Evolutionary conservation across 768 basidiomycete species (phyloP).

Genomic region (Naganishia randhawae): DNA sequence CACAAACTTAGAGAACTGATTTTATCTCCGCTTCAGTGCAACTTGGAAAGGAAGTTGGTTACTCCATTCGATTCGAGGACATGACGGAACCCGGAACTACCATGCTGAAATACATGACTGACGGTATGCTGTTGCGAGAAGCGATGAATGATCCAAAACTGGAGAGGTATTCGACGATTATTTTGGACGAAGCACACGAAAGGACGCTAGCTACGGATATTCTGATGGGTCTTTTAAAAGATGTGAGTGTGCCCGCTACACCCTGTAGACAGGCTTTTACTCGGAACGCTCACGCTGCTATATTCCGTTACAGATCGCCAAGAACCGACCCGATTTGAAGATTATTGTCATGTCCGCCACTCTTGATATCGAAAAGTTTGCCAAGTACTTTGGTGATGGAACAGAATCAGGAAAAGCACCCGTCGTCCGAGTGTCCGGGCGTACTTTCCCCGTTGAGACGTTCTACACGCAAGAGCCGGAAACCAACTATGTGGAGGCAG

Average conservation of each 20-base stretch:
- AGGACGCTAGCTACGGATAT: conserved; percentile 96
- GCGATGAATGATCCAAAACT: conserved; percentile 94
- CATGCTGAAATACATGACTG: conserved; percentile 99
- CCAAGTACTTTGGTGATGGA: conserved; percentile 72
- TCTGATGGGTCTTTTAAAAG: conserved; percentile 93
- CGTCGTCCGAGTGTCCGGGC: conserved; percentile 83
- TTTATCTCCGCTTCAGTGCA: conserved; percentile 60
- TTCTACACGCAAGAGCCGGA: conserved; percentile 71
- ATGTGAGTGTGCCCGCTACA: not conserved
- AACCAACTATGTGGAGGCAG: conserved; percentile 93
- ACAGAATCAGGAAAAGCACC: conserved; percentile 60
- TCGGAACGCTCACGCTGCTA: not conserved
- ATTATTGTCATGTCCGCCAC: conserved; percentile 99
- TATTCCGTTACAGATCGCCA: conserved; percentile 56
- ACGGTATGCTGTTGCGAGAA: conserved; percentile 96
- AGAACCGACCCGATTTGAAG: conserved; percentile 80
- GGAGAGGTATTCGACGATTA: conserved; percentile 89
- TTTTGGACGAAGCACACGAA: conserved; percentile 98
- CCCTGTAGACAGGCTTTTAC: not conserved
- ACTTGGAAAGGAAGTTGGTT: conserved; percentile 91
- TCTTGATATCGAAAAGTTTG: conserved; percentile 92
- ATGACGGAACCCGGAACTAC: conserved; percentile 85
- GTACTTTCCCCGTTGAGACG: conserved; percentile 74
- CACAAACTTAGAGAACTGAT: no score
- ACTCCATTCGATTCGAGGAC: conserved; percentile 97